Evolutionary conservation across 1,139 yeast genomes (phyloP).

Genomic region (Sugiyamaella castrensis): DNA sequence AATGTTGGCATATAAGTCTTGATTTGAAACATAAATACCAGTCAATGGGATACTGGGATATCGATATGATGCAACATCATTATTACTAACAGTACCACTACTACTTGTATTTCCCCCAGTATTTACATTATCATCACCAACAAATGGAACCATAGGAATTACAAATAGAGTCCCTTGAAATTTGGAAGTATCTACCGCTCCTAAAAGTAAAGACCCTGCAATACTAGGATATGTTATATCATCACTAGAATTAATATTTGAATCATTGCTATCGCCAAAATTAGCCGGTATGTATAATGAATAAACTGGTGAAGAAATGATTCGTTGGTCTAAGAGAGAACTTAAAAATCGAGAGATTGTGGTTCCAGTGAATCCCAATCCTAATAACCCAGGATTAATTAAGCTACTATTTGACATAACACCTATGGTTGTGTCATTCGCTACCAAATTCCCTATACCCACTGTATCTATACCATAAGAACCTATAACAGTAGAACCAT

Average conservation of each 20-base stretch:
- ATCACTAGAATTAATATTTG: slow-evolving; percentile 2
- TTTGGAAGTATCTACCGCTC: slow-evolving; percentile 25
- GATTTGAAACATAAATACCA: slow-evolving; percentile 48
- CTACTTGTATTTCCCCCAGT: background rate
- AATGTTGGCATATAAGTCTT: slow-evolving; percentile 41
- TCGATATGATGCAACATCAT: slow-evolving; percentile 17
- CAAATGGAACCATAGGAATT: slow-evolving; percentile 23
- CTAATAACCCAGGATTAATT: slow-evolving; percentile 24
- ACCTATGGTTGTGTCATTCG: slow-evolving; percentile 22
- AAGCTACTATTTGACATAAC: slow-evolving; percentile 20
- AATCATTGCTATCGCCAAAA: slow-evolving; percentile 1
- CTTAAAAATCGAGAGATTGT: background rate
- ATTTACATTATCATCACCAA: background rate
- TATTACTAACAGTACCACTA: background rate
- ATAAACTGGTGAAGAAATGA: slow-evolving; percentile 18
- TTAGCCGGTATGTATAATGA: slow-evolving; percentile 19
- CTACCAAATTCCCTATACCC: slow-evolving; percentile 4
- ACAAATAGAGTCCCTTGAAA: slow-evolving; percentile 23
- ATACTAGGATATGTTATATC: background rate
- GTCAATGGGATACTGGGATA: slow-evolving; percentile 58
- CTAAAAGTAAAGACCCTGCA: slow-evolving; percentile 23
- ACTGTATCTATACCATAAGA: slow-evolving; percentile 15
- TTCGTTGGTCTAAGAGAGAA: slow-evolving; percentile 14
- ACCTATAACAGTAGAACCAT: slow-evolving; percentile 22
- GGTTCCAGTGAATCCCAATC: slow-evolving; percentile 21